These are phyloP conservation scores for Misopates orontium DNA, from an alignment of 257 asterid genomes.

Conservation along the genomic window DNA sequence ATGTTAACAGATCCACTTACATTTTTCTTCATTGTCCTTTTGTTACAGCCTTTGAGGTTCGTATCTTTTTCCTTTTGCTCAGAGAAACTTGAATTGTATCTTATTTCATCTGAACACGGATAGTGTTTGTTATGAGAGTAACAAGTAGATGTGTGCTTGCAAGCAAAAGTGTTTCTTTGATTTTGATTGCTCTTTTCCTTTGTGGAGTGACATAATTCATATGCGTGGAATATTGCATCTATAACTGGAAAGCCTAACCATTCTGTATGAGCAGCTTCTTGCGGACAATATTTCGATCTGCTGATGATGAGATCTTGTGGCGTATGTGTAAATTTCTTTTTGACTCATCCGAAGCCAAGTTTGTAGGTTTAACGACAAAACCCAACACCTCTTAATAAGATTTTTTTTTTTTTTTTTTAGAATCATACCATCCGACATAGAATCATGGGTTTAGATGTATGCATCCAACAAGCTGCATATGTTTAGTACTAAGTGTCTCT, in stretches of 20 bases:
- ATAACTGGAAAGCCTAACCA: neutral
- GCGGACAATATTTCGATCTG: neutral
- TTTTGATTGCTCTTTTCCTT: neutral
- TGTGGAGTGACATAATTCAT: neutral
- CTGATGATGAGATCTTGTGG: neutral
- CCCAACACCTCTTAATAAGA: too few relatives aligned
- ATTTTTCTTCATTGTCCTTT: neutral
- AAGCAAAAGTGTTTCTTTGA: neutral
- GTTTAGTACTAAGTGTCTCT: neutral
- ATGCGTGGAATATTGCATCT: neutral
- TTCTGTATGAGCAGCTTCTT: too few relatives aligned
- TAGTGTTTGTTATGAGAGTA: neutral
- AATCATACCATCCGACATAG: neutral
- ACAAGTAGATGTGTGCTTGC: neutral
- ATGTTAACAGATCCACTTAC: neutral
- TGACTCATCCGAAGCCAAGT: neutral
- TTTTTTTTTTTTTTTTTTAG: too few relatives aligned
- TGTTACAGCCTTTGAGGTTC: neutral
- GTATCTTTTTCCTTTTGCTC: neutral
- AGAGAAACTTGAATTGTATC: neutral
- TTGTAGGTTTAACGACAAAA: too few relatives aligned
- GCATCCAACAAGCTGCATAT: slow-evolving; percentile 1
- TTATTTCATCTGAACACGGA: neutral
- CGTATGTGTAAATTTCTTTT: neutral
- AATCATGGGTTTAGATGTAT: neutral